These are phyloP conservation scores for Aspergillus indologenus DNA, from an alignment of 495 filamentous ascomycete species.

Conservation along the genomic window DNA sequence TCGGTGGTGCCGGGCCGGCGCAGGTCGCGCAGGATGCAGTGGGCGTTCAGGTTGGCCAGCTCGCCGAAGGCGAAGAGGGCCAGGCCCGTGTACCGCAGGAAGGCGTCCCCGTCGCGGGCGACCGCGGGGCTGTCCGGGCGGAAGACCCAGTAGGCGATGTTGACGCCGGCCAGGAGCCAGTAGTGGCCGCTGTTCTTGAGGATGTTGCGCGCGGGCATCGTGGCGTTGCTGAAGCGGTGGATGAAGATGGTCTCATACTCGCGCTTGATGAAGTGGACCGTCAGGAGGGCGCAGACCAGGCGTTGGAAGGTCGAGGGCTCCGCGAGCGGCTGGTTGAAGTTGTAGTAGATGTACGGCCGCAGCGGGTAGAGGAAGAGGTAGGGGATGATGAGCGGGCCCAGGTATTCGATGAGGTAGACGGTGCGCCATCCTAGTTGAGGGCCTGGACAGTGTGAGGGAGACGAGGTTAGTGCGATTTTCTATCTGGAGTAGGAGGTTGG, in stretches of 20 bases:
- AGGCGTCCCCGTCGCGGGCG: conserved; percentile 41
- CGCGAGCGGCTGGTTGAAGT: conserved; percentile 47
- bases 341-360: conserved; percentile 70
- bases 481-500: neutral
- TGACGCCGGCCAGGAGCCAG: conserved; percentile 79
- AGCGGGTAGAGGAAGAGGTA: conserved; percentile 64
- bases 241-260: conserved; percentile 92
- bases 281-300: conserved; percentile 67
- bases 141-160: conserved; percentile 85
- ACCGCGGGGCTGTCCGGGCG: conserved; percentile 62
- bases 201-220: conserved; percentile 84
- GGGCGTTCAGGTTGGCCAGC: conserved; percentile 72
- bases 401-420: conserved; percentile 92
- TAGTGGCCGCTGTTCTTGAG: conserved; percentile 91
- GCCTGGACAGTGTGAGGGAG: conserved; percentile 48
- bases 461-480: too few species aligned
- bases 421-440: conserved; percentile 91
- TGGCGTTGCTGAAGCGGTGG: conserved; percentile 90
- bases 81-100: conserved; percentile 59
- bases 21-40: conserved; percentile 70
- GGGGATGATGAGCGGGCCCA: conserved; percentile 91
- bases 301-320: conserved; percentile 63
- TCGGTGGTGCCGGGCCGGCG: conserved; percentile 79
- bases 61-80: conserved; percentile 73
- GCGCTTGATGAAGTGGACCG: conserved; percentile 88